Evolutionary conservation across 768 basidiomycete genomes (phyloP).

Genomic region (Podaxis mareebaensis): DNA sequence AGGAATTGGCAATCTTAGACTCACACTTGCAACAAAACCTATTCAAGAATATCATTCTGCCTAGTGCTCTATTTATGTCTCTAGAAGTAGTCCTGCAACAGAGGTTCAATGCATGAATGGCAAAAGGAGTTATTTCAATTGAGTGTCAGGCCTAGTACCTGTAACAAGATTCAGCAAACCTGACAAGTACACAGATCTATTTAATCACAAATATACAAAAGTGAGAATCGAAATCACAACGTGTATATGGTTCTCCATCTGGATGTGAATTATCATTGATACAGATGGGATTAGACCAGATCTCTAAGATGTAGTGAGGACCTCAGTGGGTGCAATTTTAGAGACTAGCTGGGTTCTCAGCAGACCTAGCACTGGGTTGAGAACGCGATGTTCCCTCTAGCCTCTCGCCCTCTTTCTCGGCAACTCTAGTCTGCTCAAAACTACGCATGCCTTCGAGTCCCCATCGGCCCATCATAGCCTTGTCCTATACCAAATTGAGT

Average conservation of each 20-base stretch:
- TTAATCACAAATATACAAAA: not conserved
- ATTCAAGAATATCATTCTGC: no score
- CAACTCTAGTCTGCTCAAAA: slow-evolving; percentile 74
- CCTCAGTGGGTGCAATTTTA: not conserved
- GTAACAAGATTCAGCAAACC: not conserved
- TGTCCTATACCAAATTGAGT: slow-evolving; percentile 57
- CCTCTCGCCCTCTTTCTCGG: slow-evolving; percentile 49
- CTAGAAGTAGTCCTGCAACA: no score
- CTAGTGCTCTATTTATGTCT: no score
- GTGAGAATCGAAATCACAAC: not conserved
- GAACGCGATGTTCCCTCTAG: slow-evolving; percentile 18
- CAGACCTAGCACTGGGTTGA: not conserved
- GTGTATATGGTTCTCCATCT: no score
- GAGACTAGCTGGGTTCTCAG: not conserved
- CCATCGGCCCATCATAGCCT: slow-evolving; percentile 92
- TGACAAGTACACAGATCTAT: not conserved
- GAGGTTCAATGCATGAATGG: not conserved
- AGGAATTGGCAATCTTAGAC: no score
- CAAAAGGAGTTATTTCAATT: not conserved
- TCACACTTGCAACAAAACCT: no score
- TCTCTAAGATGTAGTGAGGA: not conserved
- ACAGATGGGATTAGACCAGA: not conserved
- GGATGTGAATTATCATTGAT: not conserved
- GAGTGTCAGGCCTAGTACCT: not conserved
- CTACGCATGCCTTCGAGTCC: slow-evolving; percentile 89